Conservation (phyloP, 805 yeast genomes). For the Dipodascus geniculatus region DNA sequence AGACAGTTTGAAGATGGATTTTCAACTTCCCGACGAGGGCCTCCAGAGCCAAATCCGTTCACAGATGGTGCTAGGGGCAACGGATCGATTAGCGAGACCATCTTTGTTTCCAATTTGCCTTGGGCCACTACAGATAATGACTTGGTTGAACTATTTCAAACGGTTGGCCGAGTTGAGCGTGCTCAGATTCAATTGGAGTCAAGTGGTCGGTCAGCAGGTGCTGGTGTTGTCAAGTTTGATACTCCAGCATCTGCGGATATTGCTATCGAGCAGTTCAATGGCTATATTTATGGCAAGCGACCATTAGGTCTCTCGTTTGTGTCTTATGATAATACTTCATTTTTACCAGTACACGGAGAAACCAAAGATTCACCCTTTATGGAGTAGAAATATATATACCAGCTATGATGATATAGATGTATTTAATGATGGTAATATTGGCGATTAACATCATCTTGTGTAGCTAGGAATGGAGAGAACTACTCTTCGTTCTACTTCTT, state of each 20-base stretch:
- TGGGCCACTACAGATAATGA: conserved; percentile 82
- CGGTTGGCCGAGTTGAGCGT: conserved; percentile 59
- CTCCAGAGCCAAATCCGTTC: conserved; percentile 33
- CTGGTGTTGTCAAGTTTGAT: conserved; percentile 75
- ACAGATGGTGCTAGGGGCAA: conserved; percentile 53
- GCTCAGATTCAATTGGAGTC: conserved; percentile 64
- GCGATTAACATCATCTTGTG: background rate
- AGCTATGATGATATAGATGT: background rate
- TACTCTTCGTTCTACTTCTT: conserved; percentile 75
- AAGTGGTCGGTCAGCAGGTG: conserved; percentile 62
- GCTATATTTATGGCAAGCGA: conserved; percentile 78
- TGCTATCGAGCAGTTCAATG: conserved; percentile 65
- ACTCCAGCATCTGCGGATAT: conserved; percentile 54
- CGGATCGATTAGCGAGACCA: conserved; percentile 47
- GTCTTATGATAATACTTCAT: conserved; percentile 18
- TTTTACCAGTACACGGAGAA: background rate
- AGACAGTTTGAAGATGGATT: conserved; percentile 10
- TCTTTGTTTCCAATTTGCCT: conserved; percentile 73
- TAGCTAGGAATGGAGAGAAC: conserved; percentile 37
- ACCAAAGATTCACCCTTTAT: background rate
- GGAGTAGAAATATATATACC: background rate
- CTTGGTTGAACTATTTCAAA: conserved; percentile 72
- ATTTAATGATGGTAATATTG: background rate
- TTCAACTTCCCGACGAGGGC: conserved; percentile 8
- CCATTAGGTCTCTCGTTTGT: conserved; percentile 62